Evolutionary conservation across 2,329 filamentous ascomycete genomes (phyloP).

Genomic region (Sordariomycetes sp.): DNA sequence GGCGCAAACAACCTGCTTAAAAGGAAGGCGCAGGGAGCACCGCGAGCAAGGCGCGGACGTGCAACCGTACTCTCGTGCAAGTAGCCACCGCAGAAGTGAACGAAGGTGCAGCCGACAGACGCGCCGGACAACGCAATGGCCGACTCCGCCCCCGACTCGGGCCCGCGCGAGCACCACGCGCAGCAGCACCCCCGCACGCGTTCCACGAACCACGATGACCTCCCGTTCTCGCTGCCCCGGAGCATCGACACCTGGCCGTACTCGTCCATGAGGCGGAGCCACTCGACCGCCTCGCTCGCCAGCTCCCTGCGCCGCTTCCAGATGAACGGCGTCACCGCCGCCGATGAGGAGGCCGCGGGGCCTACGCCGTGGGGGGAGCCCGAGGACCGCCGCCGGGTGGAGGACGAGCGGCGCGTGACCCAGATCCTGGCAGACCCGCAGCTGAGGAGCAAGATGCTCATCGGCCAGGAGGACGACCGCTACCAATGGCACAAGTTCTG

Average conservation of each 20-base stretch:
- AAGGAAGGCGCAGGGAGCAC: no score
- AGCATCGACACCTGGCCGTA: background rate
- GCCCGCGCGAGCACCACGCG: background rate
- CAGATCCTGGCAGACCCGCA: constrained; percentile 55
- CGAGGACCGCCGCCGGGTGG: constrained; percentile 32
- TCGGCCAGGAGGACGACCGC: constrained; percentile 77
- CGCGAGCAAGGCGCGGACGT: no score
- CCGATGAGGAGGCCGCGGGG: constrained; percentile 10
- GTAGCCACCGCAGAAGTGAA: background rate
- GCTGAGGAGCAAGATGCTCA: constrained; percentile 74
- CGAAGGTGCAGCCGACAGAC: background rate
- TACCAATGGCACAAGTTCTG: constrained; percentile 85
- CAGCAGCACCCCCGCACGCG: background rate
- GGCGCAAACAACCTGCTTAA: no score
- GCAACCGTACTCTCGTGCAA: background rate
- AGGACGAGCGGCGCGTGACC: constrained; percentile 48
- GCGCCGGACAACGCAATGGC: background rate
- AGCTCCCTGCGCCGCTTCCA: constrained; percentile 1
- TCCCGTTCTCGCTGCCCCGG: background rate
- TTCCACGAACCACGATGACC: background rate
- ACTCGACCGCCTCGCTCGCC: constrained; percentile 2
- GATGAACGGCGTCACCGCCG: background rate
- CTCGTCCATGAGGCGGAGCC: constrained; percentile 30
- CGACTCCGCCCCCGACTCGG: background rate
- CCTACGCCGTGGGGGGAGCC: constrained; percentile 14